Percentiles rank a stretch among this genome's conserved stretches.
phyloP scores from a whole-genome alignment of 257 asterid genomes.

The Fraxinus pennsylvanica region DNA sequence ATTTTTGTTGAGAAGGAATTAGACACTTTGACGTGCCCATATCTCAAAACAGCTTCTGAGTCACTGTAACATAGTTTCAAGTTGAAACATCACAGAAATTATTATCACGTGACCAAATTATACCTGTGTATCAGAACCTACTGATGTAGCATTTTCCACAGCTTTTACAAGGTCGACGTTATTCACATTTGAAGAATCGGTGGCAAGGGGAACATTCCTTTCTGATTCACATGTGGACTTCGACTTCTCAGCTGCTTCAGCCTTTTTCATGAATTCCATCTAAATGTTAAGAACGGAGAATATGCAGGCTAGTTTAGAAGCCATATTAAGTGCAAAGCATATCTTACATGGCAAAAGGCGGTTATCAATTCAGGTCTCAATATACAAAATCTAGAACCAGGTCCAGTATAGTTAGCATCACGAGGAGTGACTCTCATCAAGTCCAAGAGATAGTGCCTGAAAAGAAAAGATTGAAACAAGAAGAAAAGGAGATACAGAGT shows the following conservation, averaged over 20 bases:
- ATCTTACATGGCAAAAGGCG: constrained; percentile 76
- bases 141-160: constrained; percentile 36
- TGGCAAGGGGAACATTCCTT: constrained; percentile 31
- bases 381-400: constrained; percentile 84
- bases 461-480: constrained; percentile 13
- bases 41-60: background rate
- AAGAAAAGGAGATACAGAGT: constrained; percentile 16
- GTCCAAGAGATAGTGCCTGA: constrained; percentile 91
- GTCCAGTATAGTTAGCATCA: constrained; percentile 78
- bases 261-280: constrained; percentile 37
- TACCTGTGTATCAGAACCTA: constrained; percentile 44
- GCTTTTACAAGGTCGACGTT: constrained; percentile 32
- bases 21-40: background rate
- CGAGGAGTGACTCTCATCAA: constrained; percentile 99
- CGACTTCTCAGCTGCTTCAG: constrained; percentile 58
- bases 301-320: constrained; percentile 13
- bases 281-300: constrained; percentile 16
- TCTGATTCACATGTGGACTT: constrained; percentile 47
- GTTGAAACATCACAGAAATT: constrained; percentile 18
- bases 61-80: background rate
- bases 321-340: constrained; percentile 14
- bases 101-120: constrained; percentile 23
- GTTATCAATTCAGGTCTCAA: constrained; percentile 86
- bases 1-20: background rate
- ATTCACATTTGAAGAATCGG: constrained; percentile 45